Evolutionary conservation across 2,329 filamentous ascomycete species (phyloP).

Genomic region (Eutypa lata): DNA sequence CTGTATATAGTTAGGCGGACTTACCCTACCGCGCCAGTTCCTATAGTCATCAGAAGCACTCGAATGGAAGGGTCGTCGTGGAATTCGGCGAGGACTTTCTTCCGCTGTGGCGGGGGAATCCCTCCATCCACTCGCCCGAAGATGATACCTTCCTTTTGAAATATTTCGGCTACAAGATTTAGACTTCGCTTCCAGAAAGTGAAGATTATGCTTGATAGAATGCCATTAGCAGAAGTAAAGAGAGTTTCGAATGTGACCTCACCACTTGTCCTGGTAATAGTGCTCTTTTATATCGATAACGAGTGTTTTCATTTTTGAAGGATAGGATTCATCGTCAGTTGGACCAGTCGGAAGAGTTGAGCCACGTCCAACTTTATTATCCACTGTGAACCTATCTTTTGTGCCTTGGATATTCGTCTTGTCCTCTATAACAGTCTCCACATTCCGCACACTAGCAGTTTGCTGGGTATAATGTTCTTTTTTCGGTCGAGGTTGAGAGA

Average conservation of each 20-base stretch:
- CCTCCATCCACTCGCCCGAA: slow-evolving; percentile 27
- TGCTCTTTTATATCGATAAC: slow-evolving; percentile 17
- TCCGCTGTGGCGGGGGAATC: slow-evolving; percentile 15
- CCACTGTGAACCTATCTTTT: not conserved
- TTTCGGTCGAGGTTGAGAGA: not conserved
- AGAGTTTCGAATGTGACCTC: not conserved
- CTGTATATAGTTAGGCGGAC: not conserved
- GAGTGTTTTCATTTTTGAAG: slow-evolving; percentile 20
- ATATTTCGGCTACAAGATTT: slow-evolving; percentile 22
- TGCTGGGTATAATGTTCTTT: not conserved
- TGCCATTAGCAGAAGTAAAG: not conserved
- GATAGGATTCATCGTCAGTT: not conserved
- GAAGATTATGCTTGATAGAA: slow-evolving; percentile 27
- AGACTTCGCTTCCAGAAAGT: slow-evolving; percentile 33
- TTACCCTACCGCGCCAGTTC: slow-evolving; percentile 31
- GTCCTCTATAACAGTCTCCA: not conserved
- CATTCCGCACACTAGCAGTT: not conserved
- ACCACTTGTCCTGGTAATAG: slow-evolving; percentile 19
- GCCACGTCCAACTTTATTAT: not conserved
- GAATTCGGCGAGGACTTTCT: slow-evolving; percentile 20
- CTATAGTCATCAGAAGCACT: slow-evolving; percentile 29
- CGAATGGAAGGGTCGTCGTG: slow-evolving; percentile 15
- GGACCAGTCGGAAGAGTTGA: not conserved
- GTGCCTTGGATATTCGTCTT: not conserved
- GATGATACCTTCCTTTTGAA: slow-evolving; percentile 17